Evolutionary conservation across 1,139 yeast species (phyloP).

Genomic region (Kodamaea fungicola): DNA sequence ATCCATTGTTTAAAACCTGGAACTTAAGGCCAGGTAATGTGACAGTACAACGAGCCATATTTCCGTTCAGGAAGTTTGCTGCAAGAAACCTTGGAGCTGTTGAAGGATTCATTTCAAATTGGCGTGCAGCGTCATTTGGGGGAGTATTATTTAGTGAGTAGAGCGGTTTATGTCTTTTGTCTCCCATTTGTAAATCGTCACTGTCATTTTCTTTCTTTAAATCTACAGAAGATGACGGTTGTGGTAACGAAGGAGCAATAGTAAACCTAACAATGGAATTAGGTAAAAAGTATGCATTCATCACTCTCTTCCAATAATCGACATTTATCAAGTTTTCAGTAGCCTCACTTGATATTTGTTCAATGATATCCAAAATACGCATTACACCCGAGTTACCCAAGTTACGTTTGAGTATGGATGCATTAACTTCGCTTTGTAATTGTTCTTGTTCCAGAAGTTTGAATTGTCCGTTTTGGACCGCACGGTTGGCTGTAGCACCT

Average conservation of each 20-base stretch:
- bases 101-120: conserved; percentile 60
- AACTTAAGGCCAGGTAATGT: conserved; percentile 63
- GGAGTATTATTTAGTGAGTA: conserved; percentile 9
- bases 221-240: conserved; percentile 2
- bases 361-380: conserved; percentile 36
- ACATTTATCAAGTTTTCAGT: conserved; percentile 25
- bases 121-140: conserved; percentile 28
- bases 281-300: conserved; percentile 34
- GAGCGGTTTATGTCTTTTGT: conserved; percentile 4
- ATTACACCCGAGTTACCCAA: conserved; percentile 46
- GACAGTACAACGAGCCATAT: conserved; percentile 52
- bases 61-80: conserved; percentile 50
- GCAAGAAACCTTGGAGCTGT: conserved; percentile 67
- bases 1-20: conserved; percentile 64
- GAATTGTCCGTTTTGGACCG: neutral
- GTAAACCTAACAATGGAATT: conserved; percentile 25
- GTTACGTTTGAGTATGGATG: conserved; percentile 37
- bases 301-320: conserved; percentile 40
- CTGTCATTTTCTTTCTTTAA: conserved; percentile 4
- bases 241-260: conserved; percentile 13
- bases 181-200: conserved; percentile 2
- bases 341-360: conserved; percentile 34
- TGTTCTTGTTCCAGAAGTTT: conserved; percentile 16
- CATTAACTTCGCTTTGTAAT: conserved; percentile 32
- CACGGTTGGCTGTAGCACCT: neutral